phyloP scores from a whole-genome alignment of 768 basidiomycete genomes.

The Tulasnella sp. region DNA sequence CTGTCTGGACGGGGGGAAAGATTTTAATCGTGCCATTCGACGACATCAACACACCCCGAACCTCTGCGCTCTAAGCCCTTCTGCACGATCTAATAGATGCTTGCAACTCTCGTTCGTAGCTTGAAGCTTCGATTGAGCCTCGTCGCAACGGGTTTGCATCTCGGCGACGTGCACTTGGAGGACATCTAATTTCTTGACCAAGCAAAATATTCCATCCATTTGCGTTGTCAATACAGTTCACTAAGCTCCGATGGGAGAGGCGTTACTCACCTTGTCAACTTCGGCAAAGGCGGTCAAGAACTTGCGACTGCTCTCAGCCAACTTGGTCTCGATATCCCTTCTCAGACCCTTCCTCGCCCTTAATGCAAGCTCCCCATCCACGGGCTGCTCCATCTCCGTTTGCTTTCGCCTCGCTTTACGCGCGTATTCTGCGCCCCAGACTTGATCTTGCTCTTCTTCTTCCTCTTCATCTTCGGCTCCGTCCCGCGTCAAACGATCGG shows the following conservation, averaged over 20 bases:
- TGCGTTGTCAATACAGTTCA: not conserved
- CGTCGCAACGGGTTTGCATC: slow-evolving; percentile 80
- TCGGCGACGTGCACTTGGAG: slow-evolving; percentile 70
- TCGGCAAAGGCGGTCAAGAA: slow-evolving; percentile 83
- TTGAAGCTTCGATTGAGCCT: slow-evolving; percentile 71
- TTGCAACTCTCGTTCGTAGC: slow-evolving; percentile 74
- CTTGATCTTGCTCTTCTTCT: slow-evolving; percentile 32
- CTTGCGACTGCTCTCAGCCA: slow-evolving; percentile 73
- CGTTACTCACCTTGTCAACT: slow-evolving; percentile 75
- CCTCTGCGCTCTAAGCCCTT: slow-evolving; percentile 70
- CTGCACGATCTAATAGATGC: slow-evolving; percentile 76
- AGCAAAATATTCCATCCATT: not conserved
- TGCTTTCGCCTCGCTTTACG: slow-evolving; percentile 28
- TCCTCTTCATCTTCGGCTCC: slow-evolving; percentile 37
- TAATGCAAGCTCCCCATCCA: slow-evolving; percentile 53
- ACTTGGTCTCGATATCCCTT: slow-evolving; percentile 76
- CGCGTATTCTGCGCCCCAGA: slow-evolving; percentile 26
- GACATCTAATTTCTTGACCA: slow-evolving; percentile 70
- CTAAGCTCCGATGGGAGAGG: not conserved
- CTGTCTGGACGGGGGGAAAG: slow-evolving; percentile 45
- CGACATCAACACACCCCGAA: slow-evolving; percentile 36
- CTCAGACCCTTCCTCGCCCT: slow-evolving; percentile 74
- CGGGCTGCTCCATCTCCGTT: not conserved
- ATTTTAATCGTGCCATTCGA: slow-evolving; percentile 13
- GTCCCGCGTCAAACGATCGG: not conserved